These are phyloP conservation scores for Rhizoclosmatium sp. DNA, from an alignment of 192 early-diverging fungal species.

Conservation along the genomic window DNA sequence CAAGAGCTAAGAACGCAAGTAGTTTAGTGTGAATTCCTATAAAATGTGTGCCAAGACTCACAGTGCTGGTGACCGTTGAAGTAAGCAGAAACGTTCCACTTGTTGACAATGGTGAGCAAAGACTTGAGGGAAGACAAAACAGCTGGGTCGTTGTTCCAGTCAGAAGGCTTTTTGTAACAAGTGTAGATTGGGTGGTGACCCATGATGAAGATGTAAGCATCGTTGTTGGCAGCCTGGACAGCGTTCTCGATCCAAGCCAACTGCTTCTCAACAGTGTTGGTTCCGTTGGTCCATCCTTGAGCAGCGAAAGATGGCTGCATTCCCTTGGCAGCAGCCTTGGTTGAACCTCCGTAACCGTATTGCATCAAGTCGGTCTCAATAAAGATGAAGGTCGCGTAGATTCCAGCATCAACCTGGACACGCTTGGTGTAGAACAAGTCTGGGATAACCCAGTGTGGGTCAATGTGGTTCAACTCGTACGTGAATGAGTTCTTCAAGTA, in stretches of 20 bases:
- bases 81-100: slow-evolving; percentile 22
- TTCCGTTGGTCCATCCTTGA: not conserved
- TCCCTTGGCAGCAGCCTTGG: not conserved
- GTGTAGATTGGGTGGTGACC: slow-evolving; percentile 19
- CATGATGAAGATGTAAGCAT: slow-evolving; percentile 29
- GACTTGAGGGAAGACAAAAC: not conserved
- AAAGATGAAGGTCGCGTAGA: slow-evolving; percentile 33
- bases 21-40: not conserved
- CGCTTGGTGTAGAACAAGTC: slow-evolving; percentile 32
- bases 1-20: not conserved
- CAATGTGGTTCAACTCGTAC: not conserved
- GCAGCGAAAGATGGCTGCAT: not conserved
- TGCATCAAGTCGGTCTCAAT: slow-evolving; percentile 34
- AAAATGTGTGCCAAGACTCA: not conserved
- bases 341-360: slow-evolving; percentile 13
- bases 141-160: not conserved
- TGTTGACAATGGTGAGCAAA: slow-evolving; percentile 8
- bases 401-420: slow-evolving; percentile 9
- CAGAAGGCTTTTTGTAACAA: not conserved
- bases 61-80: slow-evolving; percentile 22
- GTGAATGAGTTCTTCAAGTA: not conserved
- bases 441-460: slow-evolving; percentile 18
- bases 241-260: slow-evolving; percentile 27
- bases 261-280: slow-evolving; percentile 19
- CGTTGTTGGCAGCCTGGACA: slow-evolving; percentile 22